Conservation (phyloP, 2,329 filamentous ascomycete genomes). For the Diaporthe australafricana region DNA sequence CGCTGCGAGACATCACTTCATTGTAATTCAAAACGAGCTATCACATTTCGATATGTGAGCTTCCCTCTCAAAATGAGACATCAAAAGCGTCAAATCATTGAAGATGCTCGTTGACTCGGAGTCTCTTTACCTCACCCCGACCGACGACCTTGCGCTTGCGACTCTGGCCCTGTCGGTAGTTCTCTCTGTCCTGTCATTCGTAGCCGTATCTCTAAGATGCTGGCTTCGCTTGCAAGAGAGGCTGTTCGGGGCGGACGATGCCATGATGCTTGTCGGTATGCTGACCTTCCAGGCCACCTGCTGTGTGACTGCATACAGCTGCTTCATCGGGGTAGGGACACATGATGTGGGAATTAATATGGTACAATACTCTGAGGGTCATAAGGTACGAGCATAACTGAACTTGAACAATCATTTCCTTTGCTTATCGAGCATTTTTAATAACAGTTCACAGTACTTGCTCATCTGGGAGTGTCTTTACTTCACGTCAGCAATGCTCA, state of each 20-base stretch:
- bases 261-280: not conserved
- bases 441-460: not conserved
- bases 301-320: not conserved
- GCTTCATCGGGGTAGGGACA: constrained; percentile 3
- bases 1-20: not conserved
- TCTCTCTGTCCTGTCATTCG: not conserved
- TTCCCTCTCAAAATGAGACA: not conserved
- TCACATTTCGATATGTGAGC: not conserved
- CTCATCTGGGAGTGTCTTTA: constrained; percentile 12
- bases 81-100: not conserved
- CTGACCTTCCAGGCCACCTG: not conserved
- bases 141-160: constrained; percentile 6
- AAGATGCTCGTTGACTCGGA: constrained; percentile 8
- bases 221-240: constrained; percentile 9
- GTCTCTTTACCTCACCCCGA: not conserved
- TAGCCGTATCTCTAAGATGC: constrained; percentile 3
- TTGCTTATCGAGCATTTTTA: not conserved
- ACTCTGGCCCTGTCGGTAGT: not conserved
- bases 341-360: not conserved
- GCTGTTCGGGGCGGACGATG: constrained; percentile 6
- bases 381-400: not conserved
- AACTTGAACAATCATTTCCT: not conserved
- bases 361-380: constrained; percentile 2
- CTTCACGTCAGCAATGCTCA: constrained; percentile 1
- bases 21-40: not conserved